Conservation (phyloP, 176 grass and related monocot genomes). For the Paspalum vaginatum region DNA sequence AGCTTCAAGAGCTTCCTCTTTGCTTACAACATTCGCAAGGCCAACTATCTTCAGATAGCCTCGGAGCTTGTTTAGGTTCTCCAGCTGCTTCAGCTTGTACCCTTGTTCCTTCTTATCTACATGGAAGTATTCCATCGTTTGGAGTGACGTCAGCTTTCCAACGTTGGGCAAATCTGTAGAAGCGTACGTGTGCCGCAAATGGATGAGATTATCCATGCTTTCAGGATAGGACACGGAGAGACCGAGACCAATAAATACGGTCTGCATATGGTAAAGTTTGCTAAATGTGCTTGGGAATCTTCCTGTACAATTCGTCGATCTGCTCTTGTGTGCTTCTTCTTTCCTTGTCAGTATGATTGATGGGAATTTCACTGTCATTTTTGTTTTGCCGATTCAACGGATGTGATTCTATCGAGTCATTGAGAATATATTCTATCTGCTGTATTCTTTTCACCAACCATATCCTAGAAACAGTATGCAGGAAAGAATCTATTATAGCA, state of each 20-base stretch:
- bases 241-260: neutral
- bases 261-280: constrained; percentile 44
- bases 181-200: neutral
- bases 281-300: neutral
- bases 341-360: neutral
- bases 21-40: neutral
- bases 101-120: neutral
- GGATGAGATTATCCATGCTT: neutral
- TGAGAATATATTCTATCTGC: constrained; percentile 9
- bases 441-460: constrained; percentile 41
- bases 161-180: neutral
- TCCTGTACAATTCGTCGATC: neutral
- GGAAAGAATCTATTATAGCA: too few relatives aligned
- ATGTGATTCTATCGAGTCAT: neutral
- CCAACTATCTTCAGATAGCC: rapidly evolving
- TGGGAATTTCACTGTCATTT: neutral
- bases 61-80: neutral
- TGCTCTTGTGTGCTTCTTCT: neutral
- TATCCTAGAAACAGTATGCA: too few relatives aligned
- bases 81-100: neutral
- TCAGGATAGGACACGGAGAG: neutral
- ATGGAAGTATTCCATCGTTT: neutral
- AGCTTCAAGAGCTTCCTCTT: neutral
- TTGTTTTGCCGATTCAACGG: neutral
- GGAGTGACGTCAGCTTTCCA: neutral